A percentile compares a stretch with the other conserved stretches of the same genome.
Evolutionary conservation across 768 basidiomycete genomes (phyloP).

Genomic region (Boletus sp.): DNA sequence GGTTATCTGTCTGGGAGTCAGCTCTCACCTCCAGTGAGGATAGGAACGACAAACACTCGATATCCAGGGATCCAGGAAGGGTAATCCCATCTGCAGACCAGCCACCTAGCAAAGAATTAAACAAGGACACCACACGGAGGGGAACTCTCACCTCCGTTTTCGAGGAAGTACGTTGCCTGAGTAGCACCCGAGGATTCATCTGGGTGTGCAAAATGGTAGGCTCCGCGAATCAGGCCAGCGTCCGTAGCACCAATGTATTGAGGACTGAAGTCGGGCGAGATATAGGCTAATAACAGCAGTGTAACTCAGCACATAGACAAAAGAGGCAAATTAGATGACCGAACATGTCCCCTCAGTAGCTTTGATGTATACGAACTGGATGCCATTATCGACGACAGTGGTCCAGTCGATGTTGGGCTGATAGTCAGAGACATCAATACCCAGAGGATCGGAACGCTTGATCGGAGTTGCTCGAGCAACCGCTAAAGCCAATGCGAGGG

Average conservation of each 20-base stretch:
- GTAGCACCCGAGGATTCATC: slow-evolving; percentile 50
- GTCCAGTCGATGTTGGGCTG: slow-evolving; percentile 53
- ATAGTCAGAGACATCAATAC: slow-evolving; percentile 55
- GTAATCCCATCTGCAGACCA: slow-evolving; percentile 58
- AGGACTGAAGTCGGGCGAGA: slow-evolving; percentile 35
- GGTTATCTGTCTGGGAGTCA: slow-evolving; percentile 41
- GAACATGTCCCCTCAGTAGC: slow-evolving; percentile 62
- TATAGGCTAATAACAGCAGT: slow-evolving; percentile 17
- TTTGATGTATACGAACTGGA: slow-evolving; percentile 62
- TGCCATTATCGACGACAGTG: slow-evolving; percentile 48
- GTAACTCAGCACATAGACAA: background rate
- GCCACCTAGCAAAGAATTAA: slow-evolving; percentile 36
- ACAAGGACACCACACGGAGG: background rate
- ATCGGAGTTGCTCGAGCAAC: slow-evolving; percentile 12
- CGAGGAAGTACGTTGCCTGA: slow-evolving; percentile 60
- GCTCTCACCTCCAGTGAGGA: background rate
- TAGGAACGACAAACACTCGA: slow-evolving; percentile 47
- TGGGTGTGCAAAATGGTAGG: slow-evolving; percentile 62
- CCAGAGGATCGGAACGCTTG: slow-evolving; percentile 41
- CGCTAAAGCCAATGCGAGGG: slow-evolving; percentile 17
- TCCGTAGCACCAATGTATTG: slow-evolving; percentile 58
- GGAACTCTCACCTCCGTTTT: slow-evolving; percentile 45
- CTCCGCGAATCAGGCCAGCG: slow-evolving; percentile 55
- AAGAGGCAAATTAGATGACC: slow-evolving; percentile 6
- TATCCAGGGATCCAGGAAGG: slow-evolving; percentile 62